Percentiles rank a stretch among this genome's conserved stretches.
Evolutionary conservation across 805 yeast species (phyloP).

Genomic region (Jamesozyma gamospora): DNA sequence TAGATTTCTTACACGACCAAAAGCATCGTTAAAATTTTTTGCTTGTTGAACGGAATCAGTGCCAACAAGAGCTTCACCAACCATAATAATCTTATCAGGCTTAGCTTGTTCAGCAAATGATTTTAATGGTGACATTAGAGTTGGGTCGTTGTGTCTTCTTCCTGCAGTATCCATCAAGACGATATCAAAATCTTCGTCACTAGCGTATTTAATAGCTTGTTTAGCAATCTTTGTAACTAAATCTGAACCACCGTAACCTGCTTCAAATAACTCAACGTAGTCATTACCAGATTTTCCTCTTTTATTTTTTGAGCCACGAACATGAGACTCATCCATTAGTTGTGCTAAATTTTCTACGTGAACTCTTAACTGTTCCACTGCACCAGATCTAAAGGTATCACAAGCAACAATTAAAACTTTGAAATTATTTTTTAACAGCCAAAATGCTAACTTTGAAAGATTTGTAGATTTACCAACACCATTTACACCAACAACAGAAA

Average conservation of each 20-base stretch:
- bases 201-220: conserved; percentile 77
- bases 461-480: conserved; percentile 98
- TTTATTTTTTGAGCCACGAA: conserved; percentile 28
- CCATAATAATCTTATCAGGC: conserved; percentile 96
- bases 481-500: conserved; percentile 93
- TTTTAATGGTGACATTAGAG: conserved; percentile 89
- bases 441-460: conserved; percentile 84
- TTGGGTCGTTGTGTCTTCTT: conserved; percentile 88
- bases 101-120: conserved; percentile 92
- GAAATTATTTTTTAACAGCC: conserved; percentile 86
- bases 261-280: conserved; percentile 68
- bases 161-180: conserved; percentile 97
- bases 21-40: conserved; percentile 81
- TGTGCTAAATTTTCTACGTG: conserved; percentile 79
- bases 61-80: conserved; percentile 95
- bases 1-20: conserved; percentile 68
- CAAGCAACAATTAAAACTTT: conserved; percentile 89
- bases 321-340: conserved; percentile 41
- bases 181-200: conserved; percentile 61
- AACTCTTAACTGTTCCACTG: conserved; percentile 93
- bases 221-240: conserved; percentile 87
- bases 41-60: conserved; percentile 97
- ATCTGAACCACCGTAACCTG: conserved; percentile 95
- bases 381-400: conserved; percentile 96
- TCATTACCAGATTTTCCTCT: conserved; percentile 34